phyloP scores from a whole-genome alignment of 148 eudicot genomes.

The Rhododendron williamsianum region DNA sequence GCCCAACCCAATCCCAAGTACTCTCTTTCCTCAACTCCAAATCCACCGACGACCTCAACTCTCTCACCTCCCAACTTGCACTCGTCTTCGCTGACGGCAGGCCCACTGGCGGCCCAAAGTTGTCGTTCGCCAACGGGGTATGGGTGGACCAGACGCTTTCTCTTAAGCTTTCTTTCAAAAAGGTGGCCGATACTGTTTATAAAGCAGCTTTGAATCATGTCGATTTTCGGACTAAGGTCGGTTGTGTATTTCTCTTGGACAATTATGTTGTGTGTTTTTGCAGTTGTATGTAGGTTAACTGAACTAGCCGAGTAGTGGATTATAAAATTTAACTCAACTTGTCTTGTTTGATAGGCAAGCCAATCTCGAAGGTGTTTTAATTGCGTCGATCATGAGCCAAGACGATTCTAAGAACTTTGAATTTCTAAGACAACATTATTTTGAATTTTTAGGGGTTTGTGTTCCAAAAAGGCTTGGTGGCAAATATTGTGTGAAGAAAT shows the following conservation, averaged over 20 bases:
- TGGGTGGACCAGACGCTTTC: conserved; percentile 60
- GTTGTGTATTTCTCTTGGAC: background rate
- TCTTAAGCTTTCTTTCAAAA: conserved; percentile 43
- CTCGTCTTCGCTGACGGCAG: conserved; percentile 49
- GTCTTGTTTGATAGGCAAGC: too few relatives aligned
- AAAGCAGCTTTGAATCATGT: conserved; percentile 52
- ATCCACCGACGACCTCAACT: conserved; percentile 56
- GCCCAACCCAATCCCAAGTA: conserved; percentile 58
- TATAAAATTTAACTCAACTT: too few relatives aligned
- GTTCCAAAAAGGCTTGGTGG: too few relatives aligned
- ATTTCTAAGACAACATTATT: too few relatives aligned
- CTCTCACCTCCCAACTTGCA: conserved; percentile 53
- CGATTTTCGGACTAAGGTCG: conserved; percentile 69
- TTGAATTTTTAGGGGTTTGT: too few relatives aligned
- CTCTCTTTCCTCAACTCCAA: conserved; percentile 47
- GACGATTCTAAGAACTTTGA: too few relatives aligned
- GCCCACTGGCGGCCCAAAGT: conserved; percentile 47
- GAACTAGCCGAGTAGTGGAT: background rate
- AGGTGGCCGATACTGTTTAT: conserved; percentile 43
- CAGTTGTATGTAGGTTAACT: background rate
- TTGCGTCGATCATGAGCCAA: too few relatives aligned
- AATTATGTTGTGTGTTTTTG: background rate
- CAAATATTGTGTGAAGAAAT: too few relatives aligned
- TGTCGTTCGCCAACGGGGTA: conserved; percentile 64
- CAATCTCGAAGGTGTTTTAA: too few relatives aligned